Conservation (phyloP, 805 yeast genomes). For the Torulaspora franciscae region DNA sequence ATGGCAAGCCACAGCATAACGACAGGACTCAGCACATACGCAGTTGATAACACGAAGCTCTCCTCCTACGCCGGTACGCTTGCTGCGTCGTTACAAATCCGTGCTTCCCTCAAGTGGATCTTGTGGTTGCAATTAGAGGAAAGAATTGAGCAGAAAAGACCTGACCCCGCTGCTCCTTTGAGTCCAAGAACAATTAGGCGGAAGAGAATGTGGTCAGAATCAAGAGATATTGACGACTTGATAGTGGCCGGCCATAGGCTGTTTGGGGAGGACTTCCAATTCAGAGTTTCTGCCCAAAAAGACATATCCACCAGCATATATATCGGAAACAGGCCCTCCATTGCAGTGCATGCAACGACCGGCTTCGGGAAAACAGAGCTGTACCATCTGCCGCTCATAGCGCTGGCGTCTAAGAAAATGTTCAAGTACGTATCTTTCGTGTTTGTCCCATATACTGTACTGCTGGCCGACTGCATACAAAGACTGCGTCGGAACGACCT, state of each 20-base stretch:
- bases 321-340: not conserved
- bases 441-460: not conserved
- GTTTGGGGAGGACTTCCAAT: too few species aligned
- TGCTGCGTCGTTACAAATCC: not conserved
- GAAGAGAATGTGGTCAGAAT: too few species aligned
- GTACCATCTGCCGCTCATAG: constrained; percentile 1
- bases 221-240: too few species aligned
- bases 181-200: too few species aligned
- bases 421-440: not conserved
- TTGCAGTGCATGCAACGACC: not conserved
- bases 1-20: not conserved
- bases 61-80: not conserved
- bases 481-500: not conserved
- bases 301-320: too few species aligned
- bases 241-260: too few species aligned
- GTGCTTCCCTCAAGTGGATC: not conserved
- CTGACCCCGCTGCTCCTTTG: too few species aligned
- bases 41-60: not conserved
- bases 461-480: not conserved
- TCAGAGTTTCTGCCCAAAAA: too few species aligned
- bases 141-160: too few species aligned
- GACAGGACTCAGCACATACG: not conserved
- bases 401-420: constrained; percentile 8
- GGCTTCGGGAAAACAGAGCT: not conserved
- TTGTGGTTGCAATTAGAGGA: not conserved